Conservation (phyloP, 306 rosid species). For the Malus fusca region DNA sequence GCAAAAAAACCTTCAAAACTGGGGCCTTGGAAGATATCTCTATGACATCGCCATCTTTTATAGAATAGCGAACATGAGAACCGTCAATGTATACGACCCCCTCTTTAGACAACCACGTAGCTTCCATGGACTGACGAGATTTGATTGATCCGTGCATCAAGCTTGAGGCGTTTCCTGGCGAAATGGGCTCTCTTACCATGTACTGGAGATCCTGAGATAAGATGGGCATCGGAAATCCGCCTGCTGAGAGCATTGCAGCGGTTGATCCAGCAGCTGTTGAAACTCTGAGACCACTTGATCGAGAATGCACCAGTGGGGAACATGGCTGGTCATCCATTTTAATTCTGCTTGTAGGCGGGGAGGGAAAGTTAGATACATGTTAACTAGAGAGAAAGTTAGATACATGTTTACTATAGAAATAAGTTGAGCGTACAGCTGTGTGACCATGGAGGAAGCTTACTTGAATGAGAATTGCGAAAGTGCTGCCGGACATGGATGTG, state of each 20-base stretch:
- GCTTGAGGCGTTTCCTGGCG: constrained; percentile 31
- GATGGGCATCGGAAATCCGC: constrained; percentile 69
- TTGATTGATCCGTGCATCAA: constrained; percentile 52
- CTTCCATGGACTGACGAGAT: constrained; percentile 38
- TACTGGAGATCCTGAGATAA: constrained; percentile 72
- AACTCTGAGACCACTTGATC: constrained; percentile 89
- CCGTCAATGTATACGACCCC: constrained; percentile 73
- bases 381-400: neutral
- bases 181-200: constrained; percentile 87
- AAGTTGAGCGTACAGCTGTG: neutral
- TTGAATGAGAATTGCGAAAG: constrained; percentile 72
- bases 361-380: neutral
- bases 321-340: constrained; percentile 34
- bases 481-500: constrained; percentile 88
- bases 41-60: constrained; percentile 54
- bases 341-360: constrained; percentile 34
- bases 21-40: constrained; percentile 72
- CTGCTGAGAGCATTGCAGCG: constrained; percentile 91
- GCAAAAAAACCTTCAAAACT: constrained; percentile 59
- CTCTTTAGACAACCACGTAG: constrained; percentile 49
- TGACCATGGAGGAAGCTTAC: constrained; percentile 22
- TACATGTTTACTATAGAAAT: neutral
- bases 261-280: constrained; percentile 92
- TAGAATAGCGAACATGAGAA: constrained; percentile 45
- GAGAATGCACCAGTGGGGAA: constrained; percentile 46